These are phyloP conservation scores for Sanghuangporus sanghuang DNA, from an alignment of 1,284 basidiomycete genomes.

Conservation along the genomic window DNA sequence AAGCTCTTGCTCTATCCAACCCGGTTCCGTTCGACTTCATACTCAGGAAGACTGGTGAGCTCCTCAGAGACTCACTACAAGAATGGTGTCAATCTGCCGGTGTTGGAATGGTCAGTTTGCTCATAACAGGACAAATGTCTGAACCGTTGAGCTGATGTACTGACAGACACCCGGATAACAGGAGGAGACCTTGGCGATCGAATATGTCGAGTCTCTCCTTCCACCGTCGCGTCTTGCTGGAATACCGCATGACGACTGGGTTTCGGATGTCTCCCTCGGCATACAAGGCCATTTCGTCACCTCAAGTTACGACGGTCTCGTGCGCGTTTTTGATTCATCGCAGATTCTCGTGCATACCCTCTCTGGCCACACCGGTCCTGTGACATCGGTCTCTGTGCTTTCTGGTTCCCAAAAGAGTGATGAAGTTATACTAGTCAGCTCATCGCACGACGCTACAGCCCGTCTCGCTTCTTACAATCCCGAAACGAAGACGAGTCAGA, in stretches of 20 bases:
- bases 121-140: neutral
- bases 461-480: slow-evolving; percentile 53
- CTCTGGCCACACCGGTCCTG: slow-evolving; percentile 56
- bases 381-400: slow-evolving; percentile 69
- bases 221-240: slow-evolving; percentile 82
- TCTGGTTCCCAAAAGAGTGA: slow-evolving; percentile 25
- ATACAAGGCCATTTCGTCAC: slow-evolving; percentile 68
- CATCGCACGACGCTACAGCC: slow-evolving; percentile 79
- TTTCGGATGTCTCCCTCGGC: slow-evolving; percentile 74
- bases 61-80: slow-evolving; percentile 70
- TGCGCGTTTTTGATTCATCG: slow-evolving; percentile 72
- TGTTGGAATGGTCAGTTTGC: slow-evolving; percentile 54
- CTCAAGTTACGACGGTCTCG: slow-evolving; percentile 74
- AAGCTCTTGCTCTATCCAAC: slow-evolving; percentile 71
- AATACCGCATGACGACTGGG: slow-evolving; percentile 92
- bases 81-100: slow-evolving; percentile 76
- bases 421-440: slow-evolving; percentile 62
- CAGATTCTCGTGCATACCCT: slow-evolving; percentile 50
- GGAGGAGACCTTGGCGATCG: slow-evolving; percentile 89
- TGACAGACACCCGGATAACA: slow-evolving; percentile 26
- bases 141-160: slow-evolving; percentile 18
- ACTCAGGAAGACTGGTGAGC: slow-evolving; percentile 61
- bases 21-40: slow-evolving; percentile 95
- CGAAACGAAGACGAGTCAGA: slow-evolving; percentile 27
- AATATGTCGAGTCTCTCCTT: slow-evolving; percentile 90